Conservation (phyloP, 768 basidiomycete genomes). For the Boletus sp. region DNA sequence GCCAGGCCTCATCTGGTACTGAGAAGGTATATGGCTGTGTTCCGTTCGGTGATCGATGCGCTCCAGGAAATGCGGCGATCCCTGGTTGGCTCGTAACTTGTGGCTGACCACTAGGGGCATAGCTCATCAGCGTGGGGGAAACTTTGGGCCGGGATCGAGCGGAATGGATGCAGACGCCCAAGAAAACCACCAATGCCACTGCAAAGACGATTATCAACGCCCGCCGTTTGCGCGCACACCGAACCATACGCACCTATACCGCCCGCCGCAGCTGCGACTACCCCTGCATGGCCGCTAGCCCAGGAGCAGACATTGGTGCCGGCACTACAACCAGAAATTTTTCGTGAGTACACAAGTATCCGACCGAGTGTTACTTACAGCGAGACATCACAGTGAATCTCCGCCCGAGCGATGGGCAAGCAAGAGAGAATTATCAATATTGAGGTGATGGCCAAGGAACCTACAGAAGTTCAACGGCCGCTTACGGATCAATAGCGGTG, state of each 20-base stretch:
- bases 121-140: neutral
- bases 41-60: neutral
- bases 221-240: neutral
- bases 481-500: neutral
- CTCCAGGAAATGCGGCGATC: neutral
- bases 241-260: slow-evolving; percentile 3
- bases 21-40: slow-evolving; percentile 4
- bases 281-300: neutral
- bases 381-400: slow-evolving; percentile 8
- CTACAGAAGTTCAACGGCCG: slow-evolving; percentile 1
- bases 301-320: slow-evolving; percentile 10
- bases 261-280: neutral
- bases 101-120: neutral
- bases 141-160: neutral
- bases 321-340: neutral
- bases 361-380: neutral
- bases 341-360: neutral
- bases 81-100: neutral
- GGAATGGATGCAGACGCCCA: neutral
- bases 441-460: neutral
- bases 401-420: slow-evolving; percentile 11
- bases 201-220: neutral
- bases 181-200: slow-evolving; percentile 4
- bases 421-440: slow-evolving; percentile 4
- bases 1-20: neutral